Percentiles rank a stretch among this genome's conserved stretches.
Evolutionary conservation across 805 yeast genomes (phyloP).

Genomic region (Schwanniomyces vanrijiae): DNA sequence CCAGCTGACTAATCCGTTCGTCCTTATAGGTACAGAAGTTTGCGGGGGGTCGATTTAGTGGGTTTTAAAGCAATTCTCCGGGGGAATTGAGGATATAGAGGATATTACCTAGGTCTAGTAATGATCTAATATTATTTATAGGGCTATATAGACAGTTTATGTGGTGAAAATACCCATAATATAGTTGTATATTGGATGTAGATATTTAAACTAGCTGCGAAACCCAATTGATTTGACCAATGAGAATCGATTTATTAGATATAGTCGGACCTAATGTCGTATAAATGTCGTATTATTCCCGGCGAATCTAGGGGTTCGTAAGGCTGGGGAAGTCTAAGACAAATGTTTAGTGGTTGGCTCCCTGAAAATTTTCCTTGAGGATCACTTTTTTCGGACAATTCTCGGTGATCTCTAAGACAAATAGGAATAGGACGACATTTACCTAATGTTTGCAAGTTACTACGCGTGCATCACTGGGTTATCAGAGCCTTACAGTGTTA

Average conservation of each 20-base stretch:
- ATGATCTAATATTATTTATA: neutral
- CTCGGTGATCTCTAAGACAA: neutral
- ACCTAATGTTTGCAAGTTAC: neutral
- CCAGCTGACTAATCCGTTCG: constrained; percentile 1
- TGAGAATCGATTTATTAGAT: neutral
- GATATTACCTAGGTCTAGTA: neutral
- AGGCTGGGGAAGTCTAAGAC: neutral
- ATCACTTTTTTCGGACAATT: neutral
- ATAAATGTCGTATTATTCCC: neutral
- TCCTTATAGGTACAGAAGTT: neutral
- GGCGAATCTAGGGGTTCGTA: neutral
- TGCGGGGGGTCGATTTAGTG: neutral
- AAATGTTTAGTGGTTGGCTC: neutral
- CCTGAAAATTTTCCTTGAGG: neutral
- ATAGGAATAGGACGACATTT: neutral
- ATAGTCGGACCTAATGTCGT: neutral
- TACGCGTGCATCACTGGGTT: neutral
- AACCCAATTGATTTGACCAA: neutral
- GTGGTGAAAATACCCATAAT: neutral
- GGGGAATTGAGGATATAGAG: neutral
- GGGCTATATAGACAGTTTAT: neutral
- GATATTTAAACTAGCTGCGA: neutral
- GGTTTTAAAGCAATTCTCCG: neutral
- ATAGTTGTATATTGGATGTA: neutral
- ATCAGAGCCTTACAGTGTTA: neutral